Evolutionary conservation across 805 yeast species (phyloP).

Genomic region (Candida patagonica): DNA sequence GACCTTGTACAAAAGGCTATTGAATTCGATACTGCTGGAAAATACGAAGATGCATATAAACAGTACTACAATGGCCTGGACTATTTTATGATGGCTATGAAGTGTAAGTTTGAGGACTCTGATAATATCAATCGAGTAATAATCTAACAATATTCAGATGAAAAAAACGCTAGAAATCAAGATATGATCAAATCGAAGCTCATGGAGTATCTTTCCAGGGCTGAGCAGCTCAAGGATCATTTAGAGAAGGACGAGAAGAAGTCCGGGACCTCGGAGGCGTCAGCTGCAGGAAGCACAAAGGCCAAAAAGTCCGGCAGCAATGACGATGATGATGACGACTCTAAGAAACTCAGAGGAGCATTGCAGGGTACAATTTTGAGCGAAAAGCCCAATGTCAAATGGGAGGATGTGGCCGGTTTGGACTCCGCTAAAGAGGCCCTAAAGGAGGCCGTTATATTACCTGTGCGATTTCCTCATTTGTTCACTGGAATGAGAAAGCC

Average conservation of each 20-base stretch:
- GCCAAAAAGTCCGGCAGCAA: constrained; percentile 37
- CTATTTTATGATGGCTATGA: constrained; percentile 89
- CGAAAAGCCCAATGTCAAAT: constrained; percentile 84
- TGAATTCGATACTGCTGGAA: constrained; percentile 82
- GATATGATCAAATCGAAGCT: constrained; percentile 82
- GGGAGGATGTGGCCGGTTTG: constrained; percentile 95
- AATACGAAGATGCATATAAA: constrained; percentile 90
- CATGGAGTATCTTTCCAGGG: constrained; percentile 83
- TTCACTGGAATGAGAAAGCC: constrained; percentile 94
- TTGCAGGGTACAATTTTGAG: constrained; percentile 83
- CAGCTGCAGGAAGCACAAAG: constrained; percentile 48
- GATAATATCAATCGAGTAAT: constrained; percentile 1
- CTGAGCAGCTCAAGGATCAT: constrained; percentile 88
- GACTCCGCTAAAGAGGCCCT: constrained; percentile 93
- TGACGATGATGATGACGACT: constrained; percentile 58
- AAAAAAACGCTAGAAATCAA: constrained; percentile 81
- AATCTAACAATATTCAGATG: constrained; percentile 32
- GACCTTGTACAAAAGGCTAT: constrained; percentile 91
- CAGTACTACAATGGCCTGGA: constrained; percentile 88
- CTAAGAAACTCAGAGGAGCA: constrained; percentile 84
- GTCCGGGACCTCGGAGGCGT: constrained; percentile 39
- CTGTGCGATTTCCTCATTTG: constrained; percentile 91
- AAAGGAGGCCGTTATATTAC: constrained; percentile 94
- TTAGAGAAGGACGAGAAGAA: constrained; percentile 51
- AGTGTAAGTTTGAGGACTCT: constrained; percentile 33